Conservation (phyloP, 352 stramenopile genomes). For the Nannochloropsis limnetica region DNA sequence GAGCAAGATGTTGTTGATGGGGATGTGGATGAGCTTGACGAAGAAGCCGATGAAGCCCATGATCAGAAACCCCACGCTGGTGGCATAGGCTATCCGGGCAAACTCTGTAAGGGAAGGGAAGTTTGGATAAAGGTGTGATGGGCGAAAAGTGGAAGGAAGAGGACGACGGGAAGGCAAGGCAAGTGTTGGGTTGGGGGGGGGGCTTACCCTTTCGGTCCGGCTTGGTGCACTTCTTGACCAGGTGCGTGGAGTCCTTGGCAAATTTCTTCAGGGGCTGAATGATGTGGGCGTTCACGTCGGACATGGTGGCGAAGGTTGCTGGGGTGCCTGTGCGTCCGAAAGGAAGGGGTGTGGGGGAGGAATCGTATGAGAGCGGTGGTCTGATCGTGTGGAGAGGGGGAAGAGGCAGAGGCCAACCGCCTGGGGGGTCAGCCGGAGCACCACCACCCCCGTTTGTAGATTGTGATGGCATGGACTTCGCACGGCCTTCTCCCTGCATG, state of each 20-base stretch:
- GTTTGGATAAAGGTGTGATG: neutral
- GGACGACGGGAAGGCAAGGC: neutral
- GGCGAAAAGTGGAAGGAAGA: neutral
- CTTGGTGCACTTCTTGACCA: slow-evolving; percentile 99
- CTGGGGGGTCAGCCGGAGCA: neutral
- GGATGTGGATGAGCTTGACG: slow-evolving; percentile 99
- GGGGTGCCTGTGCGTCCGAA: neutral
- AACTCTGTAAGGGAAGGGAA: slow-evolving; percentile 70
- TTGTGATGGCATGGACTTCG: neutral
- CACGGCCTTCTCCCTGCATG: neutral
- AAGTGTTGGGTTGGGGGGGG: neutral
- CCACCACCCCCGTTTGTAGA: neutral
- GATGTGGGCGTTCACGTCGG: slow-evolving; percentile 70
- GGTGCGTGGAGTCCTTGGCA: slow-evolving; percentile 88
- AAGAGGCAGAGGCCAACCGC: neutral
- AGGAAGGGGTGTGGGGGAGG: too few relatives aligned
- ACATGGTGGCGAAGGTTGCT: slow-evolving; percentile 55
- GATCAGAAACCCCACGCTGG: slow-evolving; percentile 92
- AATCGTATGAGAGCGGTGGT: too few relatives aligned
- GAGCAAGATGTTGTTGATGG: slow-evolving; percentile 99
- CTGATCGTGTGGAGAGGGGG: neutral
- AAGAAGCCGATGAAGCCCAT: slow-evolving; percentile 99
- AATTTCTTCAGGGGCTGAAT: slow-evolving; percentile 93
- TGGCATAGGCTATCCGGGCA: slow-evolving; percentile 81
- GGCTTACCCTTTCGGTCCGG: slow-evolving; percentile 87